A percentile compares a stretch with the other conserved stretches of the same genome.
These are phyloP conservation scores for Paracoccidioides brasiliensis DNA, from an alignment of 2,329 filamentous ascomycete genomes.

Conservation along the genomic window DNA sequence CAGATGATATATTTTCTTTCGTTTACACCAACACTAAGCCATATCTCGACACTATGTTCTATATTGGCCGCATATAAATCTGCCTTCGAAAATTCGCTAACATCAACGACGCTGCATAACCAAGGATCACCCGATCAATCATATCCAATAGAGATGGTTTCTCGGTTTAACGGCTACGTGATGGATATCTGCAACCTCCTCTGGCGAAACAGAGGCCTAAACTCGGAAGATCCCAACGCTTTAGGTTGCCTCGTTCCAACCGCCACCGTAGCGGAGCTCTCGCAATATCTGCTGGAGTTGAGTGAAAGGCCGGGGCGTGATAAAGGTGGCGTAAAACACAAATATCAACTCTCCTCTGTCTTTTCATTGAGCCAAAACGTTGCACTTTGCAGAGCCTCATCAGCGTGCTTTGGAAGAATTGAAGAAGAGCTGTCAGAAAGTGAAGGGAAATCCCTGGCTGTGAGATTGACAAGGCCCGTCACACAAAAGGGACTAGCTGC, in stretches of 20 bases:
- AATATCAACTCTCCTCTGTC: slow-evolving; percentile 25
- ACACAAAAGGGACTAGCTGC: slow-evolving; percentile 52
- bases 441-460: slow-evolving; percentile 14
- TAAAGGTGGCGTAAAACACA: slow-evolving; percentile 14
- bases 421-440: slow-evolving; percentile 32
- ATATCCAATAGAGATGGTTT: slow-evolving; percentile 50
- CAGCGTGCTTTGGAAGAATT: slow-evolving; percentile 34
- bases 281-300: slow-evolving; percentile 29
- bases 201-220: slow-evolving; percentile 64
- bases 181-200: slow-evolving; percentile 79
- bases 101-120: slow-evolving; percentile 24
- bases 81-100: slow-evolving; percentile 53
- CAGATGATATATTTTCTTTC: slow-evolving; percentile 57
- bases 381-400: slow-evolving; percentile 34
- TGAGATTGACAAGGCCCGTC: slow-evolving; percentile 42
- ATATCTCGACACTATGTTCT: slow-evolving; percentile 54
- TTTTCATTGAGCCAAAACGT: slow-evolving; percentile 38
- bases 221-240: slow-evolving; percentile 48
- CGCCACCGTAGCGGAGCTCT: slow-evolving; percentile 32
- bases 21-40: slow-evolving; percentile 51
- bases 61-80: slow-evolving; percentile 61
- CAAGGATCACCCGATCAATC: slow-evolving; percentile 20
- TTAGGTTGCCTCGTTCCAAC: slow-evolving; percentile 40
- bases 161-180: slow-evolving; percentile 66
- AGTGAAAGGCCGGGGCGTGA: slow-evolving; percentile 20